These are phyloP conservation scores for Candida dubliniensis DNA, from an alignment of 1,139 yeast genomes.

Conservation along the genomic window DNA sequence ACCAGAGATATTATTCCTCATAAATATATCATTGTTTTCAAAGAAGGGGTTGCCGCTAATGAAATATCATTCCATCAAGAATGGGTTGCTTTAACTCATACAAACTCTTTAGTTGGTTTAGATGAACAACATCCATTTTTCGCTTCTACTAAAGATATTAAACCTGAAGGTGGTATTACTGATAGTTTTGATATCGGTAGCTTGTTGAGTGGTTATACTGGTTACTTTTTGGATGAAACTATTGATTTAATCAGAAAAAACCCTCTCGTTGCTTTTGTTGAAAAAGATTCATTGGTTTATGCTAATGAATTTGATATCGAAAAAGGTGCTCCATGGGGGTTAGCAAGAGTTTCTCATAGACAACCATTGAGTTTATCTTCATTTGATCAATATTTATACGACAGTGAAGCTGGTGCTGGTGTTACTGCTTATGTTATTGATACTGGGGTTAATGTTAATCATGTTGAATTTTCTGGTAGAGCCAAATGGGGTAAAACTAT, in stretches of 20 bases:
- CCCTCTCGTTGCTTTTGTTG: constrained; percentile 36
- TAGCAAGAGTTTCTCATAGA: constrained; percentile 34
- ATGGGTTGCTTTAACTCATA: constrained; percentile 53
- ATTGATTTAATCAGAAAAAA: constrained; percentile 27
- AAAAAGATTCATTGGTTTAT: constrained; percentile 34
- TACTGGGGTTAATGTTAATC: constrained; percentile 43
- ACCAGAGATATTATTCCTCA: constrained; percentile 61
- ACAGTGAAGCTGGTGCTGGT: constrained; percentile 43
- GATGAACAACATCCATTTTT: constrained; percentile 42
- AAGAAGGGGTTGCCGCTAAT: constrained; percentile 53
- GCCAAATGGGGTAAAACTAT: constrained; percentile 45
- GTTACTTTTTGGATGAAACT: constrained; percentile 30
- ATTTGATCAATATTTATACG: constrained; percentile 44
- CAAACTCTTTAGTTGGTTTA: constrained; percentile 28
- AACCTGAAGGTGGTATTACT: constrained; percentile 55
- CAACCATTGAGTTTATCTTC: constrained; percentile 36
- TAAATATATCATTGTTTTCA: constrained; percentile 78
- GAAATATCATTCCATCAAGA: constrained; percentile 62
- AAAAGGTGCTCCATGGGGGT: constrained; percentile 45
- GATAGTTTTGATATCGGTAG: constrained; percentile 37
- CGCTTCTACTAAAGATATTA: constrained; percentile 26
- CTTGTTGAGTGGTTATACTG: constrained; percentile 33
- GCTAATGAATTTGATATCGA: constrained; percentile 37
- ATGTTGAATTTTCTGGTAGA: constrained; percentile 44
- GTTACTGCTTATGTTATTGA: constrained; percentile 47